Evolutionary conservation across 768 basidiomycete species (phyloP).

Genomic region (Podaxis sp.): DNA sequence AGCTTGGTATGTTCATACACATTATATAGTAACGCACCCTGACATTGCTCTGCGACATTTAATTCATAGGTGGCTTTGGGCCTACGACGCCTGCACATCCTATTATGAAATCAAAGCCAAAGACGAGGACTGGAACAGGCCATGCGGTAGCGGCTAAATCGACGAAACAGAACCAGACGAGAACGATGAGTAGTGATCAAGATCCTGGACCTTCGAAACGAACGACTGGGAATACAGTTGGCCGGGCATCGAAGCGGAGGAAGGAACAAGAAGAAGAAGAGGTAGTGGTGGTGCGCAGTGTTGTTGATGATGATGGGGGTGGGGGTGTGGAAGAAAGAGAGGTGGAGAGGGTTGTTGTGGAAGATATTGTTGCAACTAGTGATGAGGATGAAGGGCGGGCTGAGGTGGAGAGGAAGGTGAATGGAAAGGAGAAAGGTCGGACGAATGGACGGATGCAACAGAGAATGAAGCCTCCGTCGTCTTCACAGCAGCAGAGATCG

Average conservation of each 20-base stretch:
- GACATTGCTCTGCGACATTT: neutral
- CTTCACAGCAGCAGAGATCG: constrained; percentile 7
- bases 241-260: constrained; percentile 3
- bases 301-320: constrained; percentile 13
- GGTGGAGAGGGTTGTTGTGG: constrained; percentile 11
- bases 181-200: neutral
- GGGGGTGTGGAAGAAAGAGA: constrained; percentile 15
- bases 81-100: constrained; percentile 18
- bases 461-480: constrained; percentile 12
- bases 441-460: constrained; percentile 18
- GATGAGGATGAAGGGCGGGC: constrained; percentile 1
- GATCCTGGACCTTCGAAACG: constrained; percentile 5
- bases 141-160: neutral
- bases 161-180: constrained; percentile 8
- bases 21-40: too few relatives aligned
- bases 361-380: constrained; percentile 13
- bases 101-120: constrained; percentile 3
- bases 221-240: constrained; percentile 1
- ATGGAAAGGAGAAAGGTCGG: constrained; percentile 15
- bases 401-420: constrained; percentile 14
- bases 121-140: neutral
- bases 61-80: constrained; percentile 17
- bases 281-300: constrained; percentile 7
- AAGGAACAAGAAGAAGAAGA: constrained; percentile 12
- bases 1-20: constrained; percentile 1